Evolutionary conservation across 2,329 filamentous ascomycete genomes (phyloP).

Genomic region (Cercospora beticola): DNA sequence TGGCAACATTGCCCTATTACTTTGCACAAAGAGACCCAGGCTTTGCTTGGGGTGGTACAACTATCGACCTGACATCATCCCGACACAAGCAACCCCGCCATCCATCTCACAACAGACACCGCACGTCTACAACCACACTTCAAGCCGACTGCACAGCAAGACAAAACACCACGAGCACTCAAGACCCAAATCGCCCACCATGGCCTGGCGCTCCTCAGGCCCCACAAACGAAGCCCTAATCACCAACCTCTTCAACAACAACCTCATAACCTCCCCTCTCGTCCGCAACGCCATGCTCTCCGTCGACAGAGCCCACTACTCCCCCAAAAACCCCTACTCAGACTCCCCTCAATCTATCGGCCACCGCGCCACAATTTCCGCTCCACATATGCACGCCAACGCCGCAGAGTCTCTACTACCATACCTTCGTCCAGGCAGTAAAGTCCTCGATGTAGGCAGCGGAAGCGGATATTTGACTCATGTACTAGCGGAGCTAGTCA

Average conservation of each 20-base stretch:
- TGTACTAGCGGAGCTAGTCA: conserved; percentile 76
- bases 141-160: too few relatives aligned
- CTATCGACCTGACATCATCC: neutral
- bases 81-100: neutral
- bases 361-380: conserved; percentile 66
- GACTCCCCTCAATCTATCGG: conserved; percentile 71
- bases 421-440: conserved; percentile 53
- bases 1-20: too few relatives aligned
- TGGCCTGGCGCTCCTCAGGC: conserved; percentile 91
- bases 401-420: conserved; percentile 64
- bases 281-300: conserved; percentile 79
- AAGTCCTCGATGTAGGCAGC: conserved; percentile 51
- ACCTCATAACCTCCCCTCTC: conserved; percentile 68
- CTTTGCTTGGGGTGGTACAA: too few relatives aligned
- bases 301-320: conserved; percentile 85
- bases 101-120: neutral
- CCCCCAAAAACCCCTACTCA: conserved; percentile 68
- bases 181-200: conserved; percentile 43
- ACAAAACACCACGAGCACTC: neutral
- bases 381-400: conserved; percentile 70
- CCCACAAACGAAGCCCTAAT: conserved; percentile 71
- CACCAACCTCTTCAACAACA: conserved; percentile 70
- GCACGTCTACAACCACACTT: neutral
- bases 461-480: conserved; percentile 76
- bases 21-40: too few relatives aligned